A percentile compares a stretch with the other conserved stretches of the same genome.
These are phyloP conservation scores for Zymoseptoria passerinii DNA, from an alignment of 2,329 filamentous ascomycete genomes.

Conservation along the genomic window DNA sequence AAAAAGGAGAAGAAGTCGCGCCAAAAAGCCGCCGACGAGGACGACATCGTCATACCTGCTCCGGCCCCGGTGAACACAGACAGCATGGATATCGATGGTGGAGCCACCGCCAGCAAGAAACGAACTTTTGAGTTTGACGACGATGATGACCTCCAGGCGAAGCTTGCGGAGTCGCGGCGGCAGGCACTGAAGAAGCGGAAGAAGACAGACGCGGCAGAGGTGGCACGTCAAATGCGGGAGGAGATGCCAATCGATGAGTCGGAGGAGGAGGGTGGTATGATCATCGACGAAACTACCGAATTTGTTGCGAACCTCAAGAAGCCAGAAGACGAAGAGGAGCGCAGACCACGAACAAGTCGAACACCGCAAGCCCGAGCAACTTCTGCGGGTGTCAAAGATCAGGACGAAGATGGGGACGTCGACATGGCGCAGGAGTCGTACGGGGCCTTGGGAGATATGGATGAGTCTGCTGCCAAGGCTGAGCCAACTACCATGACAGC, in stretches of 20 bases:
- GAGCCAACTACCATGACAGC: slow-evolving; percentile 48
- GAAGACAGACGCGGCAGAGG: slow-evolving; percentile 74
- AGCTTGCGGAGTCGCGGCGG: slow-evolving; percentile 72
- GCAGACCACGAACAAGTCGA: slow-evolving; percentile 37
- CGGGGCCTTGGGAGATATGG: slow-evolving; percentile 38
- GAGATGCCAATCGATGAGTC: slow-evolving; percentile 57
- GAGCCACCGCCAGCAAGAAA: slow-evolving; percentile 45
- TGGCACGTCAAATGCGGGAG: slow-evolving; percentile 69
- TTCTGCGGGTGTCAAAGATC: slow-evolving; percentile 41
- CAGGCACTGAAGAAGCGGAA: slow-evolving; percentile 87
- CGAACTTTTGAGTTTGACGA: slow-evolving; percentile 59
- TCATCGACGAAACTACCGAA: slow-evolving; percentile 94
- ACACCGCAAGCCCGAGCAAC: slow-evolving; percentile 18
- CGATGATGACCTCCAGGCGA: slow-evolving; percentile 85
- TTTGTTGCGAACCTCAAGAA: slow-evolving; percentile 82
- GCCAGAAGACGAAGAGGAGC: slow-evolving; percentile 45
- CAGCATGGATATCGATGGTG: slow-evolving; percentile 67
- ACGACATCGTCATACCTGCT: slow-evolving; percentile 45
- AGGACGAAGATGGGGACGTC: slow-evolving; percentile 41
- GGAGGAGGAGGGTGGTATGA: slow-evolving; percentile 54
- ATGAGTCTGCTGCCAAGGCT: slow-evolving; percentile 37
- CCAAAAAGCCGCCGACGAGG: slow-evolving; percentile 54
- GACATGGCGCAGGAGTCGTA: slow-evolving; percentile 27
- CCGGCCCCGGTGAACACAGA: slow-evolving; percentile 33
- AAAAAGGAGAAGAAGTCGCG: slow-evolving; percentile 64